Conservation (phyloP, 2,329 filamentous ascomycete genomes). For the Sporothrix sp. region DNA sequence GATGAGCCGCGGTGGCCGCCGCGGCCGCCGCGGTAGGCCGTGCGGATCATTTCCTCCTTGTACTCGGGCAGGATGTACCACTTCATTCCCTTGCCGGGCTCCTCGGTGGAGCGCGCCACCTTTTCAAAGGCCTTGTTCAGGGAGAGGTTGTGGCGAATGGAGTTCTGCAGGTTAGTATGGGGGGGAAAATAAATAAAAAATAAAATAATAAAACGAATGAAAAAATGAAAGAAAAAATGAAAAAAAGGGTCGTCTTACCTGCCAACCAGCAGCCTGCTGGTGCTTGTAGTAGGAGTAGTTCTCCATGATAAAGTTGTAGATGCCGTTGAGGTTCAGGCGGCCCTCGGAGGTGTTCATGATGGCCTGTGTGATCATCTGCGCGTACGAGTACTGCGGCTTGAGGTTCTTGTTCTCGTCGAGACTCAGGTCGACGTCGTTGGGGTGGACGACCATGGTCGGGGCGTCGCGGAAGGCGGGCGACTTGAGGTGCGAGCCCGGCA, state of each 20-base stretch:
- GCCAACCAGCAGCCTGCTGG: conserved; percentile 72
- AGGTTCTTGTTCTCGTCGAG: conserved; percentile 78
- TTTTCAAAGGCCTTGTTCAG: conserved; percentile 93
- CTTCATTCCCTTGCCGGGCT: conserved; percentile 98
- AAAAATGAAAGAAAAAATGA: not conserved
- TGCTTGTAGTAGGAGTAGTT: conserved; percentile 91
- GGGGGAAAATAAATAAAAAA: too few relatives aligned
- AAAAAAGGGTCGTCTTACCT: conserved; percentile 44
- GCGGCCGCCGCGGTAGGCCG: conserved; percentile 50
- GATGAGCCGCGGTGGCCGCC: conserved; percentile 59
- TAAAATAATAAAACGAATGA: conserved; percentile 27
- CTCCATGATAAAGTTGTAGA: conserved; percentile 86
- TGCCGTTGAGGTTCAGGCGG: conserved; percentile 82
- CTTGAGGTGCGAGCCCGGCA: conserved; percentile 24
- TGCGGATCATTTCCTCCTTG: conserved; percentile 79
- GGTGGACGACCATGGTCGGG: conserved; percentile 37
- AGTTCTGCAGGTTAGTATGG: too few relatives aligned
- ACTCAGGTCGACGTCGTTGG: conserved; percentile 62
- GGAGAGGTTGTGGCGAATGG: conserved; percentile 91
- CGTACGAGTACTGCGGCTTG: conserved; percentile 94
- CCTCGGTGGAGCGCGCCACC: conserved; percentile 81
- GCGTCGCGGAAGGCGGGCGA: conserved; percentile 31
- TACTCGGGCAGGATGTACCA: conserved; percentile 86
- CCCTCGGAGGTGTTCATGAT: conserved; percentile 80
- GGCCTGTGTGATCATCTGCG: conserved; percentile 92